A percentile compares a stretch with the other conserved stretches of the same genome.
phyloP scores from a whole-genome alignment of 345 rosid species.

The Carallia brachiata region DNA sequence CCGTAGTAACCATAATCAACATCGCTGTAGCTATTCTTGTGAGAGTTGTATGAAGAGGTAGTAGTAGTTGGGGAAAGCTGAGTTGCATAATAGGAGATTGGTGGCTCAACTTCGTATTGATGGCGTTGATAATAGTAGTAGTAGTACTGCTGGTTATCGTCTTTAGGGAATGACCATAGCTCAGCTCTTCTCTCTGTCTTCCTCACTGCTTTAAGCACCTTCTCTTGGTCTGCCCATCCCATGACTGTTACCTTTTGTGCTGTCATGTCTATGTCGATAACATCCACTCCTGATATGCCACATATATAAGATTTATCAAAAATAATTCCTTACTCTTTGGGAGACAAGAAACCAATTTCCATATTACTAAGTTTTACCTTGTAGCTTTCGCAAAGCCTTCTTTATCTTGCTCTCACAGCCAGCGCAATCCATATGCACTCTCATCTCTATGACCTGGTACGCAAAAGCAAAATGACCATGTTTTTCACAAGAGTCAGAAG shows the following conservation, averaged over 20 bases:
- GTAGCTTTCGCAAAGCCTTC: conserved; percentile 55
- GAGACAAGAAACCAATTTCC: too few relatives aligned
- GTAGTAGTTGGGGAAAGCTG: neutral
- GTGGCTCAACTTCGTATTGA: neutral
- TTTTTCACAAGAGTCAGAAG: neutral
- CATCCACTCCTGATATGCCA: conserved; percentile 52
- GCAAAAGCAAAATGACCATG: neutral
- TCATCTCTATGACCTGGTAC: conserved; percentile 60
- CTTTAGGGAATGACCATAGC: conserved; percentile 67
- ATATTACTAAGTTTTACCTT: conserved; percentile 35
- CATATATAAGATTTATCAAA: neutral
- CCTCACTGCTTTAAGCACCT: conserved; percentile 60
- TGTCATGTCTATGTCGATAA: conserved; percentile 51
- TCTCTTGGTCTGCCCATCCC: conserved; percentile 65
- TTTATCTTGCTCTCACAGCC: conserved; percentile 64
- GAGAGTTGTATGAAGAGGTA: conserved; percentile 46
- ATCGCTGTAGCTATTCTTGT: conserved; percentile 46
- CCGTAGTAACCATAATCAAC: conserved; percentile 45
- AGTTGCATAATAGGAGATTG: conserved; percentile 1
- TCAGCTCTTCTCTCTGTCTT: conserved; percentile 52
- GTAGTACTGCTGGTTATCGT: conserved; percentile 29
- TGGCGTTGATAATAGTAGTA: neutral
- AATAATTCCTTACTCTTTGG: too few relatives aligned
- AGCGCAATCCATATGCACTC: conserved; percentile 67
- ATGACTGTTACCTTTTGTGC: conserved; percentile 75